A percentile compares a stretch with the other conserved stretches of the same genome.
Conservation (phyloP, 768 basidiomycete genomes). For the Jaapia argillacea region DNA sequence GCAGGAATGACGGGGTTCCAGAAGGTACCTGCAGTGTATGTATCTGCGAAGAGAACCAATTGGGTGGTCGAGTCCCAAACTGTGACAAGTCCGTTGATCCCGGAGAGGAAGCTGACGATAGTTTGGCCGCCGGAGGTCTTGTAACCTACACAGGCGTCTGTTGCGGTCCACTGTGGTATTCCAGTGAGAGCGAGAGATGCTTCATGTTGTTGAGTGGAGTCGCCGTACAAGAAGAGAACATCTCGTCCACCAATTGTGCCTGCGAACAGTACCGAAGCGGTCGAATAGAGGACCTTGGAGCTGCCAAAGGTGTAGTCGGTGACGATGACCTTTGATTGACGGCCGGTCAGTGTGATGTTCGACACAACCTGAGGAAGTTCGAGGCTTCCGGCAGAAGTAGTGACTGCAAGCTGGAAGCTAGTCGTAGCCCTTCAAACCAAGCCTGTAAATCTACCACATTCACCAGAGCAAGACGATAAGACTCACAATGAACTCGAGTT, state of each 20-base stretch:
- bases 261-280: slow-evolving; percentile 63
- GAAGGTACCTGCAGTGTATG: slow-evolving; percentile 56
- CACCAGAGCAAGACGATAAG: not conserved
- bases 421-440: slow-evolving; percentile 25
- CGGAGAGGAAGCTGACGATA: slow-evolving; percentile 44
- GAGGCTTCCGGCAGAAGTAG: slow-evolving; percentile 39
- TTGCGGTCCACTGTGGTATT: too few species aligned
- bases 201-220: slow-evolving; percentile 22
- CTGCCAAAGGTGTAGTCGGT: slow-evolving; percentile 65
- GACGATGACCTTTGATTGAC: slow-evolving; percentile 66
- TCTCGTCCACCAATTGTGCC: slow-evolving; percentile 32
- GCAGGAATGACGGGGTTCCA: slow-evolving; percentile 62
- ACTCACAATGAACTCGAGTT: slow-evolving; percentile 55
- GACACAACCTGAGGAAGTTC: slow-evolving; percentile 45
- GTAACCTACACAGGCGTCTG: too few species aligned
- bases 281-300: slow-evolving; percentile 55
- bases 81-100: slow-evolving; percentile 47
- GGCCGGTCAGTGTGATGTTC: slow-evolving; percentile 50
- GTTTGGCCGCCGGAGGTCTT: slow-evolving; percentile 14
- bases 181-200: slow-evolving; percentile 18
- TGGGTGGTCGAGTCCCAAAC: slow-evolving; percentile 59
- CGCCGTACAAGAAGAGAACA: slow-evolving; percentile 30
- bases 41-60: slow-evolving; percentile 60
- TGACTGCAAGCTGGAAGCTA: slow-evolving; percentile 51
- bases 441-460: slow-evolving; percentile 1